Conservation (phyloP, 2,329 filamentous ascomycete genomes). For the Curvularia verruculosa region DNA sequence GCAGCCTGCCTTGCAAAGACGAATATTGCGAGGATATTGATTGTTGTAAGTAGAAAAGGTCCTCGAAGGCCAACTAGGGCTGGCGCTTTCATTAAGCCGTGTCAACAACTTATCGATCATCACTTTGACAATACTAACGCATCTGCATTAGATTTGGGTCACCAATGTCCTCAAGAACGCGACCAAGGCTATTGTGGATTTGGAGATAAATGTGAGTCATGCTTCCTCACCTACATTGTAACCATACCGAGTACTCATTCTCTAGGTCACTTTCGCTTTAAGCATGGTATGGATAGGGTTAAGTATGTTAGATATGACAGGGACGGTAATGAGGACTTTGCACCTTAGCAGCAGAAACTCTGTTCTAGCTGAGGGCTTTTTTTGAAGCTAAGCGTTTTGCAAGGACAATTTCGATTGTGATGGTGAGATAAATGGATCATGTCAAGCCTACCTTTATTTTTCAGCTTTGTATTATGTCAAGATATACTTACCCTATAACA, state of each 20-base stretch:
- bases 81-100: neutral
- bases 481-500: neutral
- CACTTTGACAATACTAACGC: conserved; percentile 8
- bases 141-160: conserved; percentile 43
- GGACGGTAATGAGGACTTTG: conserved; percentile 29
- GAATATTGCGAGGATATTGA: conserved; percentile 50
- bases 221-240: neutral
- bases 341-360: conserved; percentile 3
- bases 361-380: neutral
- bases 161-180: conserved; percentile 47
- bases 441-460: neutral
- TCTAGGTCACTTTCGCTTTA: conserved; percentile 40
- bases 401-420: too few relatives aligned
- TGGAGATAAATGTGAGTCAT: conserved; percentile 37
- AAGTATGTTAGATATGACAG: conserved; percentile 36
- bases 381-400: neutral
- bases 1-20: conserved; percentile 49
- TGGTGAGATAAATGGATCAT: neutral
- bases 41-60: conserved; percentile 43
- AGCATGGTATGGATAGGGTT: conserved; percentile 51
- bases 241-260: neutral
- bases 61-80: neutral
- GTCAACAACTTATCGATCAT: neutral
- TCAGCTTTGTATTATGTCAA: neutral
- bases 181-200: conserved; percentile 49